Percentiles rank a stretch among this genome's conserved stretches.
phyloP scores from a whole-genome alignment of 768 basidiomycete species.

The Lactifluus volemus region DNA sequence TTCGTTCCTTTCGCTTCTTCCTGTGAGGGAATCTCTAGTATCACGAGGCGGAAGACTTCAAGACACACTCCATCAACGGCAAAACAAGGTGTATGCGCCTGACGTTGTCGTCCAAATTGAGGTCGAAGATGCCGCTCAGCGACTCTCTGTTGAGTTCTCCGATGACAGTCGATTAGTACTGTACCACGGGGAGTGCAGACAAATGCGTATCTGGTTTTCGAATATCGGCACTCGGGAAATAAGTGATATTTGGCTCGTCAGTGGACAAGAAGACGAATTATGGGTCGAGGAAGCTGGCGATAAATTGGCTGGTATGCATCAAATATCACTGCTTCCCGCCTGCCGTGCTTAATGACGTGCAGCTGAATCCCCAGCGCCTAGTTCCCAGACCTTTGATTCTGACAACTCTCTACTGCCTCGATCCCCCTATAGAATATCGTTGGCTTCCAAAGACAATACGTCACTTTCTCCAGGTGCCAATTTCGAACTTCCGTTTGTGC shows the following conservation, averaged over 20 bases:
- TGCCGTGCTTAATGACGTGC: background rate
- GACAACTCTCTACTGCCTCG: slow-evolving; percentile 44
- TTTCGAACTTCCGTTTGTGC: slow-evolving; percentile 41
- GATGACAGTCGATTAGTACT: slow-evolving; percentile 45
- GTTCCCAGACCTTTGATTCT: slow-evolving; percentile 36
- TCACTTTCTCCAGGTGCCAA: slow-evolving; percentile 40
- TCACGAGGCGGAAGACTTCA: slow-evolving; percentile 71
- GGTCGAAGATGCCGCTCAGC: slow-evolving; percentile 57
- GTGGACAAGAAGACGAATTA: slow-evolving; percentile 53
- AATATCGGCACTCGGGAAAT: slow-evolving; percentile 59
- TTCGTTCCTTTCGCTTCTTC: slow-evolving; percentile 66
- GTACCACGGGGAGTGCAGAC: slow-evolving; percentile 59
- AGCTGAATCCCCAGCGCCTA: slow-evolving; percentile 8
- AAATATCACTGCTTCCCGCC: slow-evolving; percentile 3
- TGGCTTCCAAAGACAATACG: slow-evolving; percentile 25
- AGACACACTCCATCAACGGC: slow-evolving; percentile 61
- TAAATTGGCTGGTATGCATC: background rate
- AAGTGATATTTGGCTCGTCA: slow-evolving; percentile 62
- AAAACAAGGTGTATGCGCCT: slow-evolving; percentile 60
- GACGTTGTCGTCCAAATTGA: slow-evolving; percentile 53
- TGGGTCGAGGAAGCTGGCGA: slow-evolving; percentile 36
- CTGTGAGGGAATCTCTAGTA: slow-evolving; percentile 55
- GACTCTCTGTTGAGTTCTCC: slow-evolving; percentile 48
- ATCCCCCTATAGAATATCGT: slow-evolving; percentile 39
- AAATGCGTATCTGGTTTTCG: slow-evolving; percentile 46